phyloP scores from a whole-genome alignment of 2,329 filamentous ascomycete species.

The Anthostomella pinea region DNA sequence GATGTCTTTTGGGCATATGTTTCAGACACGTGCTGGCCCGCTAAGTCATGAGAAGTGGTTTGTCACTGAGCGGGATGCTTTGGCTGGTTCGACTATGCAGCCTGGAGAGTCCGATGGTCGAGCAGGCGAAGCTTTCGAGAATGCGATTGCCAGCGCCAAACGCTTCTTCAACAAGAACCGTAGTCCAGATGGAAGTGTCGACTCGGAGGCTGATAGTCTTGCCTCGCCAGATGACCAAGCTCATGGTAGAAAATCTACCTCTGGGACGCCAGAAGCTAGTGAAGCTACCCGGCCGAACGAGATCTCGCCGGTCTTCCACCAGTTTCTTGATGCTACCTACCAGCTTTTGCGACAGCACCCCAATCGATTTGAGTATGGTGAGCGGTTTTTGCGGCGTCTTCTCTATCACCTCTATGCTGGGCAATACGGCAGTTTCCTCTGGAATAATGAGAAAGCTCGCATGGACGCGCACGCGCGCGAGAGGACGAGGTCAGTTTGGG shows the following conservation, averaged over 20 bases:
- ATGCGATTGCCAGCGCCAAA: slow-evolving; percentile 77
- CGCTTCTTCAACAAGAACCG: slow-evolving; percentile 85
- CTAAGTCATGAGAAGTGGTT: slow-evolving; percentile 95
- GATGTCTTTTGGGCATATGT: slow-evolving; percentile 97
- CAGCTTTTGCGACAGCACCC: slow-evolving; percentile 85
- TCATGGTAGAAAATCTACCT: slow-evolving; percentile 34
- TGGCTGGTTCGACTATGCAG: slow-evolving; percentile 60
- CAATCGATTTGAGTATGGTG: slow-evolving; percentile 91
- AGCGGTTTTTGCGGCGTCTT: slow-evolving; percentile 83
- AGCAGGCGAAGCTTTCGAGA: slow-evolving; percentile 74
- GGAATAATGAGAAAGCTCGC: slow-evolving; percentile 90
- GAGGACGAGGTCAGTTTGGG: slow-evolving; percentile 85
- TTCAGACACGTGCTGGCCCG: slow-evolving; percentile 85
- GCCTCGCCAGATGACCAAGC: slow-evolving; percentile 28
- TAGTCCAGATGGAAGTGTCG: slow-evolving; percentile 56
- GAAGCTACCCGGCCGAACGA: slow-evolving; percentile 82
- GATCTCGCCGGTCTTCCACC: slow-evolving; percentile 93
- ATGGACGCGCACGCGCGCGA: slow-evolving; percentile 65
- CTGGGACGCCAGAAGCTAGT: slow-evolving; percentile 44
- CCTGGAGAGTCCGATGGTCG: slow-evolving; percentile 60
- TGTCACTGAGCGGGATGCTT: slow-evolving; percentile 75
- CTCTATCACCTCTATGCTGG: slow-evolving; percentile 94
- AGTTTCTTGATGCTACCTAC: slow-evolving; percentile 92
- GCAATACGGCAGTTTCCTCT: slow-evolving; percentile 95
- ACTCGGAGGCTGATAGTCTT: slow-evolving; percentile 45